Evolutionary conservation across 1,284 basidiomycete species (phyloP).

Genomic region (Hemileia vastatrix): DNA sequence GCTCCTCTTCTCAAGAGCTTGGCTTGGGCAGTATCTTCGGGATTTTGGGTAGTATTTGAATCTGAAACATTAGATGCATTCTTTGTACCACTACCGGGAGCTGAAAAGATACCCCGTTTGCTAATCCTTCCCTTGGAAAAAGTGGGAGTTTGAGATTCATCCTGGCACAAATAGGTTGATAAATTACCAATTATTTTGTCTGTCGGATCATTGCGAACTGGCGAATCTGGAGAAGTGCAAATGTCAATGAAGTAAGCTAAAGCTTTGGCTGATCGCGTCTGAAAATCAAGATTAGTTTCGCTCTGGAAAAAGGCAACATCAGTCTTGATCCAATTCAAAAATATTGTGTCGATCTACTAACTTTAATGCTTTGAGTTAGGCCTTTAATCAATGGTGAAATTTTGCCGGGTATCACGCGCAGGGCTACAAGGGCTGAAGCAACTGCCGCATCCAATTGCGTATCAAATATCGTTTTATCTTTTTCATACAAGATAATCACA

Average conservation of each 20-base stretch:
- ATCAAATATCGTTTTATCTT: conserved; percentile 77
- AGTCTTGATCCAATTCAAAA: not conserved
- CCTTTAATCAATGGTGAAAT: conserved; percentile 93
- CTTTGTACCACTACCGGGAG: conserved; percentile 44
- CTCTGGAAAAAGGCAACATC: conserved; percentile 51
- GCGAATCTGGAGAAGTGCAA: conserved; percentile 61
- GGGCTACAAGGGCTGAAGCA: conserved; percentile 79
- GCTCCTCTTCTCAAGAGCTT: conserved; percentile 65
- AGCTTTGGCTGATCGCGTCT: conserved; percentile 75
- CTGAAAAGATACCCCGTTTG: conserved; percentile 66
- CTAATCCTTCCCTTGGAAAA: conserved; percentile 60
- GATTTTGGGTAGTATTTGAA: not conserved
- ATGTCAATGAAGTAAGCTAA: conserved; percentile 81
- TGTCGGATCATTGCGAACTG: conserved; percentile 52
- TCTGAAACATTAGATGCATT: conserved; percentile 8
- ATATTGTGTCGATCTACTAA: conserved; percentile 34
- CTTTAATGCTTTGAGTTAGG: conserved; percentile 97
- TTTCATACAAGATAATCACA: conserved; percentile 71
- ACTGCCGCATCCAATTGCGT: conserved; percentile 77
- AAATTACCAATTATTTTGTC: conserved; percentile 98
- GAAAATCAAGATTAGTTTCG: conserved; percentile 80
- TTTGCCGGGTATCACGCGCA: conserved; percentile 75
- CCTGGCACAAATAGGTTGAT: conserved; percentile 91
- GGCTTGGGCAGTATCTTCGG: conserved; percentile 38
- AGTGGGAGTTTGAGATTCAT: conserved; percentile 76